Evolutionary conservation across 345 rosid species (phyloP).

Genomic region (Aquilaria sinensis): DNA sequence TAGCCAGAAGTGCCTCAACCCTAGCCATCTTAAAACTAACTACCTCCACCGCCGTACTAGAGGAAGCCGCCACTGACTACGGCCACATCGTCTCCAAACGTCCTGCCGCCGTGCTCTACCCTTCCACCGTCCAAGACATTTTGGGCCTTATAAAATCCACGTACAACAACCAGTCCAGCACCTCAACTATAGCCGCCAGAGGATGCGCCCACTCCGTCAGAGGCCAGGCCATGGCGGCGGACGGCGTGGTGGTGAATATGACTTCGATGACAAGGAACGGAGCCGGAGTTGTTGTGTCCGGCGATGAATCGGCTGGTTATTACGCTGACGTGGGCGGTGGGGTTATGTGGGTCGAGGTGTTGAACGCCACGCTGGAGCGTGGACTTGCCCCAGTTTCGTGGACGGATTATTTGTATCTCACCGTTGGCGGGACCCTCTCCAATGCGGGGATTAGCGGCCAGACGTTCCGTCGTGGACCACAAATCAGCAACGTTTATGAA

Average conservation of each 20-base stretch:
- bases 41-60: slow-evolving; percentile 19
- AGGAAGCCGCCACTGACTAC: slow-evolving; percentile 48
- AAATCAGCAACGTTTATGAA: slow-evolving; percentile 81
- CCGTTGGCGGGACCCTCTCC: slow-evolving; percentile 90
- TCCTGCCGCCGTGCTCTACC: slow-evolving; percentile 67
- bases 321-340: slow-evolving; percentile 79
- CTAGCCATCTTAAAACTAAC: too few species aligned
- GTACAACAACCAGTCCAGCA: slow-evolving; percentile 26
- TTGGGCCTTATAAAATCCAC: slow-evolving; percentile 35
- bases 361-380: slow-evolving; percentile 30
- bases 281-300: slow-evolving; percentile 20
- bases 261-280: slow-evolving; percentile 21
- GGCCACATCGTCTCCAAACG: slow-evolving; percentile 48
- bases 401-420: slow-evolving; percentile 84
- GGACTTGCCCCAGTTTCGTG: slow-evolving; percentile 76
- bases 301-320: slow-evolving; percentile 11
- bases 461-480: slow-evolving; percentile 83
- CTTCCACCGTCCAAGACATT: slow-evolving; percentile 52
- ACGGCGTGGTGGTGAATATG: slow-evolving; percentile 80
- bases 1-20: too few species aligned
- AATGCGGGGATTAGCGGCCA: slow-evolving; percentile 95
- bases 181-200: slow-evolving; percentile 52
- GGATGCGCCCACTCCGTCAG: slow-evolving; percentile 67
- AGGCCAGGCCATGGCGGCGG: slow-evolving; percentile 69
- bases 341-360: slow-evolving; percentile 77